These are phyloP conservation scores for Smallanthus sonchifolius DNA, from an alignment of 129 eudicot species.

Conservation along the genomic window DNA sequence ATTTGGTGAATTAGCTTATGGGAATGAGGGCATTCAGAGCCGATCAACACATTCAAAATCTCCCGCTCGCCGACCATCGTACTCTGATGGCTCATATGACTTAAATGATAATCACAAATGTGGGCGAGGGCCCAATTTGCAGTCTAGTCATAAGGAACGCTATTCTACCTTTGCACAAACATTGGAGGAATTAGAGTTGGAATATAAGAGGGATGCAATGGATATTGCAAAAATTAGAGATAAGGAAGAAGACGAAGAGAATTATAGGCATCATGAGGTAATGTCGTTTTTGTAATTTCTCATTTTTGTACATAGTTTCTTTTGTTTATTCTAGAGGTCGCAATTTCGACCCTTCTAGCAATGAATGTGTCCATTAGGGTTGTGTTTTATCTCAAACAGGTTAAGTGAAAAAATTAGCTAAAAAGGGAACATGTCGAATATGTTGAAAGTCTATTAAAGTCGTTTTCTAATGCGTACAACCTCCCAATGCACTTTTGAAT, in stretches of 20 bases:
- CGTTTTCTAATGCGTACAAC: neutral
- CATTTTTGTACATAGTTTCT: neutral
- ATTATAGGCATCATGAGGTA: constrained; percentile 85
- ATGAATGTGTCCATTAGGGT: neutral
- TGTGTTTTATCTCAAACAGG: neutral
- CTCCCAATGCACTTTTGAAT: neutral
- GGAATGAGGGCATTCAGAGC: constrained; percentile 66
- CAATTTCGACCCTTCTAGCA: neutral
- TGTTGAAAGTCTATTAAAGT: neutral
- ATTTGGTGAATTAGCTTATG: constrained; percentile 90
- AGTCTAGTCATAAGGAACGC: constrained; percentile 44
- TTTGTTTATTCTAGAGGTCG: neutral
- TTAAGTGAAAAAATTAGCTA: neutral
- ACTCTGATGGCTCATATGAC: constrained; percentile 47
- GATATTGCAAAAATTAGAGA: constrained; percentile 72
- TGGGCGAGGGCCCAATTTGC: constrained; percentile 42
- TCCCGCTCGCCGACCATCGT: constrained; percentile 51
- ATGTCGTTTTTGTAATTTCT: neutral
- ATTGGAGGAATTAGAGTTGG: constrained; percentile 74
- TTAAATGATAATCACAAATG: constrained; percentile 55
- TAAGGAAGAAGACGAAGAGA: constrained; percentile 84
- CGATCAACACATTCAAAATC: constrained; percentile 77
- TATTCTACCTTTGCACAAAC: constrained; percentile 46
- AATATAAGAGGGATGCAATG: constrained; percentile 59
- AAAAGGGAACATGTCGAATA: neutral